Evolutionary conservation across 2,329 filamentous ascomycete genomes (phyloP).

Genomic region (Colletotrichum sp.): DNA sequence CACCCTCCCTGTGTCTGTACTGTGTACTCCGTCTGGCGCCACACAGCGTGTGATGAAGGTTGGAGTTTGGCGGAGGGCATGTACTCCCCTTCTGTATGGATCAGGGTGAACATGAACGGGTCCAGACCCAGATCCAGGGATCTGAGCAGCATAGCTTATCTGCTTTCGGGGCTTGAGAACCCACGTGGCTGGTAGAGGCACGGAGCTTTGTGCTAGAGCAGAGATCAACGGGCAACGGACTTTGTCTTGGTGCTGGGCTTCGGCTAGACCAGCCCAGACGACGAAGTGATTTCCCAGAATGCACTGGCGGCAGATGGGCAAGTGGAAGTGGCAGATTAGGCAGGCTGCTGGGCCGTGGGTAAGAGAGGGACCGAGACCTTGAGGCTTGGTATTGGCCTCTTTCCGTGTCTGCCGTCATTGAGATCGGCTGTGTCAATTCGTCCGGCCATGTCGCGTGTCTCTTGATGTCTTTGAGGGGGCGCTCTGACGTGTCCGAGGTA

Average conservation of each 20-base stretch:
- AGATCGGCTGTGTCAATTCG: background rate
- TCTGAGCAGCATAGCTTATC: constrained; percentile 16
- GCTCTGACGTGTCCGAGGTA: background rate
- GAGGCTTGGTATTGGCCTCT: background rate
- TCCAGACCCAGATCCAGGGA: constrained; percentile 6
- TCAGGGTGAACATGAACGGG: background rate
- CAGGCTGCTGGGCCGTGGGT: background rate
- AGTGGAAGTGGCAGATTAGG: background rate
- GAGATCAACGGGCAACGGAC: constrained; percentile 15
- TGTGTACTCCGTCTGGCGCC: background rate
- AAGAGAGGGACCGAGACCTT: background rate
- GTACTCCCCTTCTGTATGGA: background rate
- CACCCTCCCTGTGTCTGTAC: background rate
- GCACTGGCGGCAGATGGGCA: background rate
- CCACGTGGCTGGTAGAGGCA: constrained; percentile 17
- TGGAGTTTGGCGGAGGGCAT: background rate
- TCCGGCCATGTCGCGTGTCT: background rate
- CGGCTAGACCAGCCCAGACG: background rate
- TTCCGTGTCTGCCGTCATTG: background rate
- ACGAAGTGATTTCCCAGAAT: constrained; percentile 3
- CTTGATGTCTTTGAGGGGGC: background rate
- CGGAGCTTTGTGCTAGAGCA: constrained; percentile 12
- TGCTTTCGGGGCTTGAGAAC: background rate
- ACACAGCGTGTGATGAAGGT: background rate
- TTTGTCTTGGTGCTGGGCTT: constrained; percentile 11